These are phyloP conservation scores for Debaryomyces nepalensis DNA, from an alignment of 1,139 yeast species.

Conservation along the genomic window DNA sequence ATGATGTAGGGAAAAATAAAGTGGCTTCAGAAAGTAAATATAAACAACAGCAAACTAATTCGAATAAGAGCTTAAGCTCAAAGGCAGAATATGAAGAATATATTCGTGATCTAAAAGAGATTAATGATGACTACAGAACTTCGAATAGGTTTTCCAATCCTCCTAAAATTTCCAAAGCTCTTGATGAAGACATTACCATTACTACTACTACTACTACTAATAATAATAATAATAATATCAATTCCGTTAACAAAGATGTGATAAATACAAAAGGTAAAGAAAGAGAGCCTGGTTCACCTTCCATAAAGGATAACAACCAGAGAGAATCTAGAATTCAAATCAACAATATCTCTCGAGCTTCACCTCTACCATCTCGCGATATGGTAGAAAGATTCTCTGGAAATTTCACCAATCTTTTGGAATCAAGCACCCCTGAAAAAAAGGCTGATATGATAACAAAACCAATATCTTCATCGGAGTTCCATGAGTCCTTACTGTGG, in stretches of 20 bases:
- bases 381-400: conserved; percentile 15
- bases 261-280: neutral
- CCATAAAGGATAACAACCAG: neutral
- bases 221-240: neutral
- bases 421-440: conserved; percentile 28
- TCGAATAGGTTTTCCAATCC: conserved; percentile 7
- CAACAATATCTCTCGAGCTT: neutral
- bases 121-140: conserved; percentile 23
- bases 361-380: neutral
- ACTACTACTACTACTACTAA: neutral
- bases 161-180: neutral
- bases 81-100: conserved; percentile 20
- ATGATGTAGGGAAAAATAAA: too few relatives aligned
- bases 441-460: conserved; percentile 14
- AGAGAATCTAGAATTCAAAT: neutral
- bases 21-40: neutral
- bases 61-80: neutral
- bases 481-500: conserved; percentile 14
- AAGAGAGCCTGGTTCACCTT: too few relatives aligned
- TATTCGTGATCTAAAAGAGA: conserved; percentile 24
- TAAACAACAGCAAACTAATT: neutral
- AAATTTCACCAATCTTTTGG: conserved; percentile 19
- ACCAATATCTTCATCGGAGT: neutral
- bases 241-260: neutral
- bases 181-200: neutral